Evolutionary conservation across 1,284 basidiomycete species (phyloP).

Genomic region (Agaricales sp.): DNA sequence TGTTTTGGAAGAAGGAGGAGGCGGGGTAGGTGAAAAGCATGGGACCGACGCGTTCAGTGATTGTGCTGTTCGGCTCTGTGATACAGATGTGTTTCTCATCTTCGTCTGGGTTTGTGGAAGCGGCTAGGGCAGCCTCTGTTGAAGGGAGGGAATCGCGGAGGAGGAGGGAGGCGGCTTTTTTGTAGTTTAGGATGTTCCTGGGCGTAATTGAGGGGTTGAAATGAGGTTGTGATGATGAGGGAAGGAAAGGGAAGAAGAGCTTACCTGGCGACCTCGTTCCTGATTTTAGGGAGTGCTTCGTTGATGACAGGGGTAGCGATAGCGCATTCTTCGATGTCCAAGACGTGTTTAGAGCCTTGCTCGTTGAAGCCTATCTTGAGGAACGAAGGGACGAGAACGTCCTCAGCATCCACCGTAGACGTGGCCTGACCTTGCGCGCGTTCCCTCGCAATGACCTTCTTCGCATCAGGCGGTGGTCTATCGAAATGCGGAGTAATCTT

Average conservation of each 20-base stretch:
- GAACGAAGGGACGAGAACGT: neutral
- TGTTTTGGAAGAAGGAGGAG: slow-evolving; percentile 96
- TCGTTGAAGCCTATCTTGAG: slow-evolving; percentile 87
- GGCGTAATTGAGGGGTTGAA: slow-evolving; percentile 6
- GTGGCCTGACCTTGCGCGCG: neutral
- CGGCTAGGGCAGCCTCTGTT: slow-evolving; percentile 7
- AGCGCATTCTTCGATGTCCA: slow-evolving; percentile 97
- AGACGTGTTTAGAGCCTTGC: slow-evolving; percentile 63
- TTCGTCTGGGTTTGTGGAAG: slow-evolving; percentile 15
- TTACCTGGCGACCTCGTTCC: slow-evolving; percentile 64
- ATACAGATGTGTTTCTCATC: slow-evolving; percentile 61
- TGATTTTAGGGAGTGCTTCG: slow-evolving; percentile 48
- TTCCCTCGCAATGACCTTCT: slow-evolving; percentile 14
- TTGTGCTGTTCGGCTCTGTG: slow-evolving; percentile 72
- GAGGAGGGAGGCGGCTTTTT: slow-evolving; percentile 85
- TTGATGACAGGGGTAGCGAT: slow-evolving; percentile 86
- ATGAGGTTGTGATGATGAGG: too few species aligned
- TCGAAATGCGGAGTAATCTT: slow-evolving; percentile 98
- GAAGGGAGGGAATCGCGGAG: slow-evolving; percentile 76
- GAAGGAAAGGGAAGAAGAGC: slow-evolving; percentile 13
- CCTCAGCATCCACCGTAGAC: neutral
- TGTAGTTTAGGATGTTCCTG: slow-evolving; percentile 76
- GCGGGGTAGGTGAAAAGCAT: slow-evolving; percentile 84
- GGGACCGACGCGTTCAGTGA: slow-evolving; percentile 79
- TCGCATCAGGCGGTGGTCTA: slow-evolving; percentile 33